A percentile compares a stretch with the other conserved stretches of the same genome.
phyloP scores from a whole-genome alignment of 129 eudicot species.

The Flaveria sonorensis region DNA sequence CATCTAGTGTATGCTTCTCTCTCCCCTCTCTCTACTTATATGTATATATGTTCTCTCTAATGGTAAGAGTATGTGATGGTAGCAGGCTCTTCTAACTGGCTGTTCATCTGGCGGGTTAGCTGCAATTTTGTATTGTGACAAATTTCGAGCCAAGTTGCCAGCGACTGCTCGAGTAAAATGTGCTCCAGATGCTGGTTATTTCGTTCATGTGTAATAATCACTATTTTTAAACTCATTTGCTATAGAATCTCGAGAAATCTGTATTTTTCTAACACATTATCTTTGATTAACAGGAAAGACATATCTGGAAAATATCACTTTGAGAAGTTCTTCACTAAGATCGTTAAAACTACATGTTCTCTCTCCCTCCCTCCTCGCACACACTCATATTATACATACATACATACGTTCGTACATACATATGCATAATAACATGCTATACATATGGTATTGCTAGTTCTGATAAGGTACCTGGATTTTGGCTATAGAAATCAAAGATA shows the following conservation, averaged over 20 bases:
- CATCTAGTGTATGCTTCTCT: constrained; percentile 47
- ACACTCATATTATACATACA: not conserved
- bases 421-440: not conserved
- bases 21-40: not conserved
- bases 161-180: constrained; percentile 38
- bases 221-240: constrained; percentile 5
- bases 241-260: not conserved
- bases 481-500: constrained; percentile 42
- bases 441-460: constrained; percentile 9
- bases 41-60: not conserved
- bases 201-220: constrained; percentile 43
- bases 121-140: constrained; percentile 44
- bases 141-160: constrained; percentile 41
- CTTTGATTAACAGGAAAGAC: constrained; percentile 41
- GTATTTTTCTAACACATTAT: not conserved
- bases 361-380: not conserved
- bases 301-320: constrained; percentile 42
- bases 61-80: not conserved
- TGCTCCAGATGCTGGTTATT: constrained; percentile 51
- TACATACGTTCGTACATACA: not conserved
- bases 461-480: constrained; percentile 10
- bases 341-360: constrained; percentile 51
- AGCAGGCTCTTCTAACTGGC: constrained; percentile 46
- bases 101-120: constrained; percentile 53
- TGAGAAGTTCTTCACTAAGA: constrained; percentile 42